Base-by-base conservation (phyloP, 441 rosid species). In the Populus hybrid region DNA sequence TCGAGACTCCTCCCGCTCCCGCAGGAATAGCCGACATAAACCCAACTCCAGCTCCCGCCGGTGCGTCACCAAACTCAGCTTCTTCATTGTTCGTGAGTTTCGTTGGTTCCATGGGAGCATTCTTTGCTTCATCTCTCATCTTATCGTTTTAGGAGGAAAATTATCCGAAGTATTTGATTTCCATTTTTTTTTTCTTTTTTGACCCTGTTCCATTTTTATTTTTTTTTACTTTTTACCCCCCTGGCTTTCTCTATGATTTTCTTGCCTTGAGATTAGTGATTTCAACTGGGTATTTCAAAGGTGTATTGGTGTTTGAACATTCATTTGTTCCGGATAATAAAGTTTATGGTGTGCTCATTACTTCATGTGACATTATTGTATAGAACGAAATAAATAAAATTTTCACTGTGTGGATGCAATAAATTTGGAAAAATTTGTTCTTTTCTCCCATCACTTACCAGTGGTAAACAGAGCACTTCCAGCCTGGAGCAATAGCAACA, bases 11-110 rank as follows among this genome's bases (percentile, higher is more conserved):
- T 0, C 91, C 95, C 1, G 67, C 80, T 0, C 91, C 95, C 1
- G 66, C 80, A 0, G 88, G 83, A 50, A 74, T 82, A 1, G 71
- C 66, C 1, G 89, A 86, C 63, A 34, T 50, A 26, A 84, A 74
- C 73, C 97, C 96, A 18, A 72, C 82, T 59, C 91, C 92, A 16
- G 82, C 94, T 65, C 92, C 98, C 0, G 36, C 53, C 9, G 74
- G 53, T 1, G 75, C 42, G 53, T 68, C 74, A 4, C 28, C 21
- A 9, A 85, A 67, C 69, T 85, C 89, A 64, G 92, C 97, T 70
- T 81, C 88, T 23, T 72, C 86, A 2, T 50, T 71, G 67, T 36
- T 82, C 73, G 67, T 83, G 36, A 57, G 86, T 69, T 69, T 78
- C 57, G 5, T 61, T 5, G 75, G 72, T 75, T 85, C 72, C 6